phyloP scores from a whole-genome alignment of 1,139 yeast genomes.

The Sugiyamaella neomexicana region DNA sequence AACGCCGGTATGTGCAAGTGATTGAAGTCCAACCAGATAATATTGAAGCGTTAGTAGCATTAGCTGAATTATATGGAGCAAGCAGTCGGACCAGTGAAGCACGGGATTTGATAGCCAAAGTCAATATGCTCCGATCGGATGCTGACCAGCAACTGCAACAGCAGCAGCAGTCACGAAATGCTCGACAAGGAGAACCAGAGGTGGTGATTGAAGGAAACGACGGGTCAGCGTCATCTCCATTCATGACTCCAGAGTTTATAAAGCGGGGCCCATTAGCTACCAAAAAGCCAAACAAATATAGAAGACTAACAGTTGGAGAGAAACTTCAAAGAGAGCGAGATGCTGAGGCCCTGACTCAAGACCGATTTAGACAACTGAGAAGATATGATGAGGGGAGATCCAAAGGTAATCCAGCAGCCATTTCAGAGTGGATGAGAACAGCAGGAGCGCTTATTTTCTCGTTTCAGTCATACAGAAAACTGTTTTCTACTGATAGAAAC shows the following conservation, averaged over 20 bases:
- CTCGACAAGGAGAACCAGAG: constrained; percentile 4
- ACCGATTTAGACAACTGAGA: constrained; percentile 62
- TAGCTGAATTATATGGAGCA: constrained; percentile 75
- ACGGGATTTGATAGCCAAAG: constrained; percentile 56
- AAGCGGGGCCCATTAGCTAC: constrained; percentile 32
- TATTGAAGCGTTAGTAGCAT: constrained; percentile 68
- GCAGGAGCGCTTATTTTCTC: constrained; percentile 83
- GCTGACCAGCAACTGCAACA: constrained; percentile 4
- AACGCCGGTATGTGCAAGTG: constrained; percentile 58
- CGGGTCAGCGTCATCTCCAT: constrained; percentile 2
- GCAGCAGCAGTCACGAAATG: neutral
- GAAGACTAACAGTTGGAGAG: constrained; percentile 50
- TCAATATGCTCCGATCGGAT: constrained; percentile 35
- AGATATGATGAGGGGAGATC: constrained; percentile 49
- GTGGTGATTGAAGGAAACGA: constrained; percentile 15
- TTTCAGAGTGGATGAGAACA: constrained; percentile 76
- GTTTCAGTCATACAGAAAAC: constrained; percentile 71
- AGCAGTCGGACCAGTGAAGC: constrained; percentile 69
- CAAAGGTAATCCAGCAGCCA: constrained; percentile 54
- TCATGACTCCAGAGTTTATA: constrained; percentile 8
- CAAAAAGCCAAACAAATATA: constrained; percentile 12
- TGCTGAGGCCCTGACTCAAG: constrained; percentile 61
- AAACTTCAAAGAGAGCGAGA: constrained; percentile 55
- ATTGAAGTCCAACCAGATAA: constrained; percentile 60
- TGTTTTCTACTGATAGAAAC: constrained; percentile 57